Conservation (phyloP, 257 asterid genomes). For the Eustoma russellianum region DNA sequence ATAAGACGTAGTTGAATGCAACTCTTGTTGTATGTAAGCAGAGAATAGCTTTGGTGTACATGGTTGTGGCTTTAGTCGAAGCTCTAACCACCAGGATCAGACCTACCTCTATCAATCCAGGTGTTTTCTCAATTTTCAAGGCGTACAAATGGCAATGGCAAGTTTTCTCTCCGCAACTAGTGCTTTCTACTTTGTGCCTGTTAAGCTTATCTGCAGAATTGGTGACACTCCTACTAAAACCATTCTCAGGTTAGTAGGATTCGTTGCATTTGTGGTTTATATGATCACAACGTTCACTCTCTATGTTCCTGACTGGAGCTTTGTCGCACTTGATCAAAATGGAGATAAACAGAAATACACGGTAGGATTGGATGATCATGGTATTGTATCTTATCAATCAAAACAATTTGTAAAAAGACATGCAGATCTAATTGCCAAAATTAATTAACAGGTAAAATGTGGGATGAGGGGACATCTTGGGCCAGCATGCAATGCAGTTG, state of each 20-base stretch:
- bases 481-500: conserved; percentile 93
- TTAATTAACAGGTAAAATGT: conserved; percentile 57
- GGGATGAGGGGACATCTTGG: conserved; percentile 93
- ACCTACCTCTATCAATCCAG: conserved; percentile 37
- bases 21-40: conserved; percentile 14
- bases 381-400: background rate
- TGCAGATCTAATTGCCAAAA: background rate
- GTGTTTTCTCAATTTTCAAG: conserved; percentile 52
- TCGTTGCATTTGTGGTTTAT: conserved; percentile 49
- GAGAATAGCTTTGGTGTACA: conserved; percentile 91
- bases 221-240: background rate
- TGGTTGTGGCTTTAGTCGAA: conserved; percentile 71
- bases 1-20: too few species aligned
- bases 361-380: conserved; percentile 13
- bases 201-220: background rate
- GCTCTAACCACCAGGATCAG: conserved; percentile 56
- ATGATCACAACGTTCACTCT: conserved; percentile 55
- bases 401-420: too few species aligned
- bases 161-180: background rate
- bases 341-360: conserved; percentile 29
- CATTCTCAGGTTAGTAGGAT: conserved; percentile 58
- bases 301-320: conserved; percentile 83
- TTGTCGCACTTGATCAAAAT: conserved; percentile 14
- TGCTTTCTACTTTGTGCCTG: background rate
- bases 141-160: conserved; percentile 93